Evolutionary conservation across 441 rosid species (phyloP), one percentile per base, ranked within the genome.

Genomic region (Omphalea diandra): DNA sequence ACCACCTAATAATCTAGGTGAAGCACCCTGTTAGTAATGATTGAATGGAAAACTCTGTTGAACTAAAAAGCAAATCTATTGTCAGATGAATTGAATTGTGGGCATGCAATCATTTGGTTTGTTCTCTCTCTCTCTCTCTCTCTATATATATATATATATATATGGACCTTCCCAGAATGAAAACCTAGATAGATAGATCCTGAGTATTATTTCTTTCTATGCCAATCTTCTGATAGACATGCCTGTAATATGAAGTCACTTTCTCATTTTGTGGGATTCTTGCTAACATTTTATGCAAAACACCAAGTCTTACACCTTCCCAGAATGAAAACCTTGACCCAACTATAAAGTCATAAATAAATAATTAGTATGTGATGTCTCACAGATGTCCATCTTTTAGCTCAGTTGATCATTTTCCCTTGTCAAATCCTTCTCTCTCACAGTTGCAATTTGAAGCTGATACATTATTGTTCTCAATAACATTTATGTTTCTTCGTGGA

Each of bases 401-500:
- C 27, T 64, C 35, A 22, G 12, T 32, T 57, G 3, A 31, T 43
- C 14, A 3, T 20, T 41, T 53, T 12, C 22, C 38, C 29, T 44
- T 29, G 55, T 26, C 35, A 44, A 10, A 12, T 31, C 22, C 64
- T 5, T 41, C 41, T 63, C 24, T 22, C 24, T 54, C 10, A 20
- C 17, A 41, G 18, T 17, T 38, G 12, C 17, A 38, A 22, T 68
- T 32, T 44, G 17, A 20, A 57, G 35, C 32, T 58, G 46, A 49
- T 40, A 24, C 24, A n/a, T 49, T 18, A 17, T 47, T 31, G 32
- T 65, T n/a, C 18, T 32, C 27, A 43, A 43, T n/a, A 33, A 27
- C 35, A 53, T 44, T n/a, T 43, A 20, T 60, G 8, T 64, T 70
- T 65, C 49, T 73, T 58, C 61, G 43, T 83, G 74, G 72, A 69